Conservation (phyloP, 768 basidiomycete species). For the Cyathus striatus region DNA sequence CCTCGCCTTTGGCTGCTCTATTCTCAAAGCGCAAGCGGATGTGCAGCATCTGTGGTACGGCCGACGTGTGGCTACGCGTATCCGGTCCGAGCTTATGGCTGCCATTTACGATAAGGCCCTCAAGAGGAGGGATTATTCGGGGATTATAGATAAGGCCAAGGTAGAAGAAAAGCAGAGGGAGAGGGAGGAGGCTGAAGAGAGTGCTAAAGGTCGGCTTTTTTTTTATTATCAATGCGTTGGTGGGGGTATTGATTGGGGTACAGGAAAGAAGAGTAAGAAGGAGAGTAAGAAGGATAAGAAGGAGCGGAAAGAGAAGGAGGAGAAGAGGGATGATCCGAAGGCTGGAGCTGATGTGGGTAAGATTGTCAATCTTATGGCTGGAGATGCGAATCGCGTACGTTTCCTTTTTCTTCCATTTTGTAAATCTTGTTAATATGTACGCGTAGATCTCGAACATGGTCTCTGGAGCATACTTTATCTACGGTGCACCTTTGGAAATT, state of each 20-base stretch:
- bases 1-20: conserved; percentile 60
- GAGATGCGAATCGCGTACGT: conserved; percentile 58
- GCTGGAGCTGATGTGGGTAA: conserved; percentile 85
- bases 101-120: conserved; percentile 86
- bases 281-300: conserved; percentile 10
- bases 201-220: conserved; percentile 24
- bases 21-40: conserved; percentile 62
- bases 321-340: conserved; percentile 50
- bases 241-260: too few relatives aligned
- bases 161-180: conserved; percentile 22
- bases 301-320: conserved; percentile 28
- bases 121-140: conserved; percentile 79
- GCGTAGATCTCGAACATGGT: conserved; percentile 42
- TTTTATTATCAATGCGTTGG: conserved; percentile 3
- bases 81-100: conserved; percentile 78
- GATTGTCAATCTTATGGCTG: conserved; percentile 87
- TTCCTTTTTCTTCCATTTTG: background rate
- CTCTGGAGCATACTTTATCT: conserved; percentile 60
- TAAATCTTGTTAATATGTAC: background rate
- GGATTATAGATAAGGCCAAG: conserved; percentile 53
- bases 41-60: conserved; percentile 77
- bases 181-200: conserved; percentile 18
- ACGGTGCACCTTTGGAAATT: conserved; percentile 79
- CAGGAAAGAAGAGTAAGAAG: conserved; percentile 4
- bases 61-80: conserved; percentile 67